These are phyloP conservation scores for Sophora flavescens DNA, from an alignment of 306 rosid species.

Conservation along the genomic window DNA sequence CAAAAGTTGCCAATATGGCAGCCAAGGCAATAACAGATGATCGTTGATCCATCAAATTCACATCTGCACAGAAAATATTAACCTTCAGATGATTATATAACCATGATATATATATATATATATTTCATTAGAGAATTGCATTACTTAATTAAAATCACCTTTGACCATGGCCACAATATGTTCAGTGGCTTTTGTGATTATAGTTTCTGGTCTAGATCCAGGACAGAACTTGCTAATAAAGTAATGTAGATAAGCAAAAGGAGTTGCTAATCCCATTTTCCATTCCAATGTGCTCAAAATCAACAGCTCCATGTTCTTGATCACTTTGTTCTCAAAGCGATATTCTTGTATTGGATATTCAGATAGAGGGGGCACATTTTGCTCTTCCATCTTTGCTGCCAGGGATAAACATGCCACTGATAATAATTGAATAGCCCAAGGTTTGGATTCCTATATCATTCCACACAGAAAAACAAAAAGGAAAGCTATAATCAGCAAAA, in stretches of 20 bases:
- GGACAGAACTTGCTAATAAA: slow-evolving; percentile 63
- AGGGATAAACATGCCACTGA: slow-evolving; percentile 81
- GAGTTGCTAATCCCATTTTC: slow-evolving; percentile 86
- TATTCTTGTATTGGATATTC: slow-evolving; percentile 60
- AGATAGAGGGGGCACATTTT: slow-evolving; percentile 60
- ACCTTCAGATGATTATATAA: slow-evolving; percentile 18
- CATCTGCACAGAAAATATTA: slow-evolving; percentile 53
- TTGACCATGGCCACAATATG: slow-evolving; percentile 59
- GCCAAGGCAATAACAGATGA: slow-evolving; percentile 86
- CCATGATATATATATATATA: neutral
- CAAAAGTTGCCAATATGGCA: slow-evolving; percentile 72
- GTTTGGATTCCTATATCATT: slow-evolving; percentile 65
- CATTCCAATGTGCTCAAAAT: slow-evolving; percentile 78
- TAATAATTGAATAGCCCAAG: slow-evolving; percentile 78
- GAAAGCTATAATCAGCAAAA: slow-evolving; percentile 12
- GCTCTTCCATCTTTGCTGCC: slow-evolving; percentile 97
- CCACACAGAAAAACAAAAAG: slow-evolving; percentile 2
- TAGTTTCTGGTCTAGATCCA: slow-evolving; percentile 52
- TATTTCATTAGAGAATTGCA: neutral
- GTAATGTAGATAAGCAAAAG: slow-evolving; percentile 76
- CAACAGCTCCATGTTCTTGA: slow-evolving; percentile 77
- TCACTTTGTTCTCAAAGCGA: slow-evolving; percentile 63
- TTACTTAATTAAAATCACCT: slow-evolving; percentile 56
- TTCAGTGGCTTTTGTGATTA: slow-evolving; percentile 62
- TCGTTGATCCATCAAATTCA: slow-evolving; percentile 64